These are phyloP conservation scores for Tympanopsis confertula DNA, from an alignment of 2,329 filamentous ascomycete genomes.

Conservation along the genomic window DNA sequence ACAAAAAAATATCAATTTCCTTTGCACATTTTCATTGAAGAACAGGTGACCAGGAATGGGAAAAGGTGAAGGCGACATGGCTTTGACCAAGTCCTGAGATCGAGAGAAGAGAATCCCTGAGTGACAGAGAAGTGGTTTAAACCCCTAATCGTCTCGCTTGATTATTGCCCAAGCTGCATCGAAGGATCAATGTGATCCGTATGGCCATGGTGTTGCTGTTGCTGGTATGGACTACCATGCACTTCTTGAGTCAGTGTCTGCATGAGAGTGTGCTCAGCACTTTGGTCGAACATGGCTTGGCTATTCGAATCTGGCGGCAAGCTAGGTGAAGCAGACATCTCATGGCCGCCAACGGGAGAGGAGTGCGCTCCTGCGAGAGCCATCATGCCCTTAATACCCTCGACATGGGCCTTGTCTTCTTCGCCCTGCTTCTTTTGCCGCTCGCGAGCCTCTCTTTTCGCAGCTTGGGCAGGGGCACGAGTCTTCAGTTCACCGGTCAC, in stretches of 20 bases:
- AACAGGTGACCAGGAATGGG: too few relatives aligned
- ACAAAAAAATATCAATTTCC: too few relatives aligned
- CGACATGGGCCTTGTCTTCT: constrained; percentile 31
- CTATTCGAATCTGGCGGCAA: constrained; percentile 17
- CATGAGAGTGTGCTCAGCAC: constrained; percentile 26
- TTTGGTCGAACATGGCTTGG: constrained; percentile 21
- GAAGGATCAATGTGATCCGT: constrained; percentile 3
- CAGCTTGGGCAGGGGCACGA: constrained; percentile 30
- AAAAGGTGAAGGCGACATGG: too few relatives aligned
- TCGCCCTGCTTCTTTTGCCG: constrained; percentile 28
- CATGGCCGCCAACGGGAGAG: constrained; percentile 16
- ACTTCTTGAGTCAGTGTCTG: constrained; percentile 27
- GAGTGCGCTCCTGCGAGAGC: constrained; percentile 27
- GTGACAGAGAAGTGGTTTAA: too few relatives aligned
- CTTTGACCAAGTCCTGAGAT: too few relatives aligned
- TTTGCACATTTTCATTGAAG: too few relatives aligned
- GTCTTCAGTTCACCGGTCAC: constrained; percentile 52
- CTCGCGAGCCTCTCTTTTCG: constrained; percentile 21
- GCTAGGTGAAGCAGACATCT: constrained; percentile 23
- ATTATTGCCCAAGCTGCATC: not conserved
- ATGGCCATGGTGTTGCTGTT: constrained; percentile 15
- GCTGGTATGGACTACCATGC: constrained; percentile 20
- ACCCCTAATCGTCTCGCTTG: too few relatives aligned
- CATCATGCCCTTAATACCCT: constrained; percentile 32
- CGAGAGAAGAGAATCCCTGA: too few relatives aligned